Evolutionary conservation across 2,329 filamentous ascomycete genomes (phyloP).

Genomic region (Hymenoscyphus scutula): DNA sequence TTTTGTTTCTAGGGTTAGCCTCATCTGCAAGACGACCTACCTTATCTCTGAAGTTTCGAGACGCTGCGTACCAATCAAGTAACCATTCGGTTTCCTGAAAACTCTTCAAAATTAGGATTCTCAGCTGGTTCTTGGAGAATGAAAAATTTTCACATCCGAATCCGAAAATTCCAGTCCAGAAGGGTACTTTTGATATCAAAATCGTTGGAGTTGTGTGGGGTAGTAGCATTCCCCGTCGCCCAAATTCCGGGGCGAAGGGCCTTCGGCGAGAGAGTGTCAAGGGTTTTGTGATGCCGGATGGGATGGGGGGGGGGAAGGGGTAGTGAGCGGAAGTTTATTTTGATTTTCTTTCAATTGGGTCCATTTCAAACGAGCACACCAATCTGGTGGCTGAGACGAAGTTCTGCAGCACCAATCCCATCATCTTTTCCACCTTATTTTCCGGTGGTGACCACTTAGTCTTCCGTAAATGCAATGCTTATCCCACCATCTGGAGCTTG

Average conservation of each 20-base stretch:
- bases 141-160: neutral
- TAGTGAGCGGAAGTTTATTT: neutral
- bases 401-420: neutral
- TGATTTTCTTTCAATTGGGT: neutral
- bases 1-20: neutral
- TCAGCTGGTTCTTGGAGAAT: neutral
- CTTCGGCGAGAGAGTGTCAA: neutral
- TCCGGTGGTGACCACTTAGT: neutral
- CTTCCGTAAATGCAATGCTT: neutral
- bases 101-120: neutral
- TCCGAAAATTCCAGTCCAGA: neutral
- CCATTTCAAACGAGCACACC: neutral
- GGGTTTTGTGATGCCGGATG: too few species aligned
- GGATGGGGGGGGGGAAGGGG: too few species aligned
- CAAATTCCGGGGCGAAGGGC: neutral
- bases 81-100: neutral
- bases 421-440: neutral
- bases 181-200: neutral
- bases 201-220: neutral
- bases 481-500: neutral
- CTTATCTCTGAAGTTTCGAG: constrained; percentile 1
- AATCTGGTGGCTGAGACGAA: constrained; percentile 1
- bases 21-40: neutral
- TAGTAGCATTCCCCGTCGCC: neutral
- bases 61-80: neutral